Evolutionary conservation across 2,329 filamentous ascomycete genomes (phyloP).

Genomic region (Fusarium verticillioides): DNA sequence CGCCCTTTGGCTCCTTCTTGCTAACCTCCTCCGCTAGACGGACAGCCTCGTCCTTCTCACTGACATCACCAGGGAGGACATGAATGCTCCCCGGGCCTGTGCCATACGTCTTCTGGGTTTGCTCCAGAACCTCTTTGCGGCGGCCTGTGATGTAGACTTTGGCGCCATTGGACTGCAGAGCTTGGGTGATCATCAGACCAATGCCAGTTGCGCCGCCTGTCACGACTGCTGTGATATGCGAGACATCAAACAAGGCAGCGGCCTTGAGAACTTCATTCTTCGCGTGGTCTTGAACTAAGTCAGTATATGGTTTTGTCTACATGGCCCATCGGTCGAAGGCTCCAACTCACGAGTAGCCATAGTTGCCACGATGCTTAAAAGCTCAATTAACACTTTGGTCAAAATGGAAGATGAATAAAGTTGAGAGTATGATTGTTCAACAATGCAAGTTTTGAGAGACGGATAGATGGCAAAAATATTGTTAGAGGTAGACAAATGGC

Average conservation of each 20-base stretch:
- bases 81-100: constrained; percentile 1
- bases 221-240: background rate
- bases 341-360: background rate
- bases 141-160: constrained; percentile 19
- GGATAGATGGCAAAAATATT: too few relatives aligned
- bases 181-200: constrained; percentile 2
- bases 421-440: fast-evolving
- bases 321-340: fast-evolving
- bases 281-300: background rate
- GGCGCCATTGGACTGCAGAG: background rate
- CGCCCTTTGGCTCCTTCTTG: background rate
- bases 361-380: fast-evolving
- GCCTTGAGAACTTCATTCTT: background rate
- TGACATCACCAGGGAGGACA: background rate
- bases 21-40: background rate
- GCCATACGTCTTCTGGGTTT: background rate
- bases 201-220: constrained; percentile 12
- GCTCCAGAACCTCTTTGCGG: background rate
- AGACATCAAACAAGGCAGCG: constrained; percentile 1
- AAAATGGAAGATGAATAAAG: fast-evolving
- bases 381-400: too few relatives aligned
- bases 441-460: fast-evolving
- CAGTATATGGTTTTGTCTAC: fast-evolving
- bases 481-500: too few relatives aligned
- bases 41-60: background rate